Percentiles rank a stretch among this genome's conserved stretches.
Evolutionary conservation across 2,329 filamentous ascomycete species (phyloP).

Genomic region (Cryphonectria nitschkei): DNA sequence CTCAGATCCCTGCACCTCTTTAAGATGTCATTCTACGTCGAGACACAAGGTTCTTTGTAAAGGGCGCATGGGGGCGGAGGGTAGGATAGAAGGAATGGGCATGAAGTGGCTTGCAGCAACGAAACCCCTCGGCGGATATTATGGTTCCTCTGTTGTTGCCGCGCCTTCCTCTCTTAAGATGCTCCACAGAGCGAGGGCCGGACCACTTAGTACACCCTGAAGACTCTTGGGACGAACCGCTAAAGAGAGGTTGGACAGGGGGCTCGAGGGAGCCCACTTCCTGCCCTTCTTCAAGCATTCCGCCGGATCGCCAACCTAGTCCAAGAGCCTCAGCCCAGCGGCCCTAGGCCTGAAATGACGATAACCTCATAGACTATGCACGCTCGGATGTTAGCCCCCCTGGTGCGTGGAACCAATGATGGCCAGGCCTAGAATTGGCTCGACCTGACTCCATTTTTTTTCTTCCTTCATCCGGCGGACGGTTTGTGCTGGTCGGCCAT

Average conservation of each 20-base stretch:
- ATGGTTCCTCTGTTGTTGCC: background rate
- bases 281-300: background rate
- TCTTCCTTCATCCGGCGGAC: background rate
- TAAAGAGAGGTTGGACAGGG: background rate
- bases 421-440: background rate
- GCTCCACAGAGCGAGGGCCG: background rate
- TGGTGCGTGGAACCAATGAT: slow-evolving; percentile 10
- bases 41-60: background rate
- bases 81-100: background rate
- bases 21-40: background rate
- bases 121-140: slow-evolving; percentile 1
- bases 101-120: slow-evolving; percentile 1
- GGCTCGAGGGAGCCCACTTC: background rate
- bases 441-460: background rate
- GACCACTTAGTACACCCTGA: background rate
- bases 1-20: background rate
- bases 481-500: background rate
- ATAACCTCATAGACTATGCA: slow-evolving; percentile 13
- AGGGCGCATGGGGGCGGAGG: background rate
- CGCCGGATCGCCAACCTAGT: slow-evolving; percentile 10
- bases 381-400: background rate
- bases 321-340: slow-evolving; percentile 6
- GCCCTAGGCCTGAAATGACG: slow-evolving; percentile 9
- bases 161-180: background rate
- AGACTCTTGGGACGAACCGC: background rate